Evolutionary conservation across 1,139 yeast species (phyloP), one percentile per base, ranked within the genome.

Genomic region (Sugiyamaella novakii): DNA sequence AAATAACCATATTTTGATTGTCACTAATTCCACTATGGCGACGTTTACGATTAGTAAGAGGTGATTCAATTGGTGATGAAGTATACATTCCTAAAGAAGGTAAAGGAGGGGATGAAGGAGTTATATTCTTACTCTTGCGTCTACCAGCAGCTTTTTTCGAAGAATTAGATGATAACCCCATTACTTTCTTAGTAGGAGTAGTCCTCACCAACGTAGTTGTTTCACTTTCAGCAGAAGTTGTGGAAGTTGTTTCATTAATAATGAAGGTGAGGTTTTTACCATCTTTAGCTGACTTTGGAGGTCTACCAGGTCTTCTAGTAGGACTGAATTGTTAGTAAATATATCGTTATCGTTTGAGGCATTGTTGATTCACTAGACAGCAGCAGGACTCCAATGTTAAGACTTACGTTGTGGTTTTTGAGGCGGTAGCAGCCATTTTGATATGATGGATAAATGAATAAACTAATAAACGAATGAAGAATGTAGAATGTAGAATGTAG

Each of bases 11-110:
- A 11, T 34, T 37, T 6, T 28, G 34, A 35, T 36, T 19, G 28
- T 43, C 34, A 30, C 6, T 7, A 6, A 12, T 17, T 24, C 40
- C 12, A 15, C n/a, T n/a, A 22, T 8, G 25, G 8, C 36, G 27
- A 3, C 47, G 39, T 21, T 48, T 48, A 14, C 46, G 40, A 8
- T 41, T 49, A 5, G 56, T 53, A 28, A 43, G 46, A 1, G 58
- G 58, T 11, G 58, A 55, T 19, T 52, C 55, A 14, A 50, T 47
- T 1, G 58, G 58, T 12, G 57, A 54, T 7, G 58, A 55, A 14
- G 58, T 38, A 37, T 47, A 51, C 55, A 55, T 49, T 19, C 54
- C 56, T 35, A 55, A 42, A 2, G 56, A 49, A 7, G 58, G 58
- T 28, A 40, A 22, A 21, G 17, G 15, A 25, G 12, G 6, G 5